Evolutionary conservation across 2,329 filamentous ascomycete genomes (phyloP), one percentile per base, ranked within the genome.

Genomic region (Chrysoporthe deuterocubensis): DNA sequence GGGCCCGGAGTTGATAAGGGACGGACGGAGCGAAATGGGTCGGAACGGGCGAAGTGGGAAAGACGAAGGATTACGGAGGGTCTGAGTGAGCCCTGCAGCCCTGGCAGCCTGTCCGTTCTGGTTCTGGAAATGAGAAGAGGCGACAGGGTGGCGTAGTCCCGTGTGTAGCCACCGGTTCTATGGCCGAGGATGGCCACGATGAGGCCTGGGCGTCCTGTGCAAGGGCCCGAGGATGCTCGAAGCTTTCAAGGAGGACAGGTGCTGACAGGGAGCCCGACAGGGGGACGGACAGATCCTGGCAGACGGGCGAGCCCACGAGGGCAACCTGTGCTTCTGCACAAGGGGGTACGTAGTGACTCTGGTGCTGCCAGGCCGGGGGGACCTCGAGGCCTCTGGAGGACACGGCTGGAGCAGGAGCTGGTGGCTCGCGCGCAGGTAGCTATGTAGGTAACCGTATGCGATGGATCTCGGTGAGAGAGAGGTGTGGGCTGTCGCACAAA

Each of bases 1-100:
- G 80, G 75, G 73, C 66, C 68, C 68, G 66, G 59, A 43, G 54
- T 64, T 44, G 66, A 43, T 32, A 52, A 62, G 50, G 54, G 62
- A 44, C 37, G 57, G 42, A 43, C 57, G 42, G 57, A 62, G 68
- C 66, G 68, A 68, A 56, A n/a, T 68, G 46, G 64, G 44, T 61
- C 66, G 66, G 66, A 62, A 52, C 66, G 68, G 62, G 66, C 68
- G 68, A 68, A 56, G 62, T 37, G 57, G 54, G 8, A 56, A 43
- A 66, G 65, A 65, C 54, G 66, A 56, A 64, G 66, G 66, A 64
- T 65, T 54, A 62, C 62, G 67, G 63, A 69, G 67, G 65, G 61
- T 50, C 67, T 64, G 65, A 67, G 58, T 58, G 65, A 64, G 62
- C 65, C 65, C 59, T 61, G 60, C 62, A 57, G 50, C 40, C 65